Percentiles rank a stretch among this genome's conserved stretches.
Conservation (phyloP, 768 basidiomycete species). For the Multifurca ochricompacta region DNA sequence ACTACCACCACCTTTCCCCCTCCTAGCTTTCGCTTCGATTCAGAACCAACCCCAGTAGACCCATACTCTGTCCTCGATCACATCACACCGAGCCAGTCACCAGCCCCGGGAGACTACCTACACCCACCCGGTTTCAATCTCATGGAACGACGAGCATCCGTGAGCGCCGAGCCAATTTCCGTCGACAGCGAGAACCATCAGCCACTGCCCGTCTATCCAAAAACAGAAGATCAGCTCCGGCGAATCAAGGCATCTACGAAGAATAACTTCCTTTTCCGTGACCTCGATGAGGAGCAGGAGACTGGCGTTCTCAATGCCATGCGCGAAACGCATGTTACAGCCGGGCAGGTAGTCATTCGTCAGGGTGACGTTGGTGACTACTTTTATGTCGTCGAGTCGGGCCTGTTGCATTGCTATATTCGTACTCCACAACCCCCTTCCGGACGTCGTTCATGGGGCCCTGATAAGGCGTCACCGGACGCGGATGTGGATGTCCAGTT, state of each 20-base stretch:
- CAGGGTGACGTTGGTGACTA: conserved; percentile 97
- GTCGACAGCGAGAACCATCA: conserved; percentile 61
- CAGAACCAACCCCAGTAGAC: conserved; percentile 47
- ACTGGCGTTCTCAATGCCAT: conserved; percentile 90
- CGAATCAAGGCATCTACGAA: conserved; percentile 84
- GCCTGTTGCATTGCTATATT: conserved; percentile 77
- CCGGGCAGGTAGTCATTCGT: conserved; percentile 85
- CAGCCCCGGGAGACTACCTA: conserved; percentile 57
- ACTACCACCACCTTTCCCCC: conserved; percentile 28
- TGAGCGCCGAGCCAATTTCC: conserved; percentile 94
- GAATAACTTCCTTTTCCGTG: conserved; percentile 90
- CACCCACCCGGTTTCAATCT: conserved; percentile 67
- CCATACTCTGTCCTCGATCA: conserved; percentile 31
- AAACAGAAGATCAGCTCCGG: conserved; percentile 74
- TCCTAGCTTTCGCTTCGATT: conserved; percentile 51
- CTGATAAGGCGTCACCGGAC: conserved; percentile 35
- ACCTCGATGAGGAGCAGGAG: conserved; percentile 94
- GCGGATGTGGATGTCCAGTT: conserved; percentile 50
- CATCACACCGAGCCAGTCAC: conserved; percentile 24
- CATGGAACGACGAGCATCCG: conserved; percentile 86
- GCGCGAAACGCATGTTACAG: conserved; percentile 69
- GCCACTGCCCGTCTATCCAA: conserved; percentile 66
- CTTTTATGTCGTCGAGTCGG: conserved; percentile 95
- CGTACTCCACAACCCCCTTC: conserved; percentile 54
- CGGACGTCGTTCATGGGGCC: conserved; percentile 37